Conservation (phyloP, 116 monocot genomes). For the Papilionanthe hybrid region DNA sequence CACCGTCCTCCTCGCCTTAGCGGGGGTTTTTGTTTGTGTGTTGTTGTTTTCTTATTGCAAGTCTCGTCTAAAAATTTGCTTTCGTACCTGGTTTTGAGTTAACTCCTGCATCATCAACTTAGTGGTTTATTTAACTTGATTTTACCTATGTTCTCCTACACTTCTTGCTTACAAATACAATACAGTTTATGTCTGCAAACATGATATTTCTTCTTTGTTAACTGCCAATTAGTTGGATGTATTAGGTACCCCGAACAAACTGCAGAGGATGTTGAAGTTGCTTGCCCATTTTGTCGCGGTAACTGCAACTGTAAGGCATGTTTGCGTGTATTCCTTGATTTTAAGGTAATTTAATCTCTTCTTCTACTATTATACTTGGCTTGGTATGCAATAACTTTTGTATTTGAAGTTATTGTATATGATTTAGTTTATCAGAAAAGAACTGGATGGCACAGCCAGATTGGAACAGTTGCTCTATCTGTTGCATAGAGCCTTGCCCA, state of each 20-base stretch:
- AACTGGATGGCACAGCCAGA: constrained; percentile 18
- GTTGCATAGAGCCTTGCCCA: constrained; percentile 26
- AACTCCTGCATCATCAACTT: no score
- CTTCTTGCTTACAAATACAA: no score
- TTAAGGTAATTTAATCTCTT: constrained; percentile 20
- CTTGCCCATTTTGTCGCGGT: constrained; percentile 36
- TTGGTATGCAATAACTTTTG: not conserved
- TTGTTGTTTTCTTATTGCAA: no score
- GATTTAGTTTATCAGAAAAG: constrained; percentile 15
- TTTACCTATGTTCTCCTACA: no score
- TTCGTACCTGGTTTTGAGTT: no score
- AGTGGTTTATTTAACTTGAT: no score
- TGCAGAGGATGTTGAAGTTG: constrained; percentile 23
- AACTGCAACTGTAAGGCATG: constrained; percentile 43
- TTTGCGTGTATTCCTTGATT: constrained; percentile 21
- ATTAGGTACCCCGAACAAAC: constrained; percentile 31
- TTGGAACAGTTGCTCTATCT: constrained; percentile 30
- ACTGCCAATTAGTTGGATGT: constrained; percentile 5
- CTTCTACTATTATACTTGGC: not conserved
- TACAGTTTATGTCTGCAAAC: not conserved
- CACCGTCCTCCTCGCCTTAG: no score
- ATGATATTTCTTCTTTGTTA: not conserved
- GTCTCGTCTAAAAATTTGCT: no score
- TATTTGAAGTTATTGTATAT: not conserved
- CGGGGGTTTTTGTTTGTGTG: no score